These are phyloP conservation scores for Emydomyces testavorans DNA, from an alignment of 2,329 filamentous ascomycete genomes.

Conservation along the genomic window DNA sequence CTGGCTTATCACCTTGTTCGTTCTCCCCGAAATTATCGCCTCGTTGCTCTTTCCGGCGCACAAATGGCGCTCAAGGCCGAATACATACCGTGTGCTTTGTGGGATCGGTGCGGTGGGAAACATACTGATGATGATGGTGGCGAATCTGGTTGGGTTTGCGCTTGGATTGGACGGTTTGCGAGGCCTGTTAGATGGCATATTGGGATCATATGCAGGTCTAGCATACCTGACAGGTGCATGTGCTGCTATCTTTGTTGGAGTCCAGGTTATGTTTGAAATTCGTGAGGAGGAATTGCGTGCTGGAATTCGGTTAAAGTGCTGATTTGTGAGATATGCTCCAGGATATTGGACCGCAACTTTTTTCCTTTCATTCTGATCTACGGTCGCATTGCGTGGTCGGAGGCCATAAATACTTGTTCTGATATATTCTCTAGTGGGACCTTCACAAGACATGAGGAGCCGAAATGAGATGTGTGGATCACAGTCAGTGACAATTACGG, in stretches of 20 bases:
- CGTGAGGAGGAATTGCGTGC: slow-evolving; percentile 70
- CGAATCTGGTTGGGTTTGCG: slow-evolving; percentile 90
- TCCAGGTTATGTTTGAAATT: slow-evolving; percentile 94
- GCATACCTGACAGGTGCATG: slow-evolving; percentile 63
- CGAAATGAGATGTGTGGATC: no score
- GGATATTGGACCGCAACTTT: no score
- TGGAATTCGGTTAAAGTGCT: slow-evolving; percentile 78
- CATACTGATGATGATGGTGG: slow-evolving; percentile 87
- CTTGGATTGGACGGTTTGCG: slow-evolving; percentile 79
- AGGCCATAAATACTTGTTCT: no score
- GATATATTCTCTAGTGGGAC: no score
- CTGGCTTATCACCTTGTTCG: slow-evolving; percentile 90
- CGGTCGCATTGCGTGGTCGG: background rate
- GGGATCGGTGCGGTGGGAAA: slow-evolving; percentile 72
- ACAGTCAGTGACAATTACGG: no score
- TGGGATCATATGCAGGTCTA: slow-evolving; percentile 64
- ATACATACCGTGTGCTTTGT: slow-evolving; percentile 66
- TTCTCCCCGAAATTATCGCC: slow-evolving; percentile 74
- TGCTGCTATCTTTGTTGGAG: slow-evolving; percentile 65
- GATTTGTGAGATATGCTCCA: no score
- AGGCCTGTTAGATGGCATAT: slow-evolving; percentile 61
- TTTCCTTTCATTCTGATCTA: background rate
- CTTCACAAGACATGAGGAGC: no score
- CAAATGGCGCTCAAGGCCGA: slow-evolving; percentile 59
- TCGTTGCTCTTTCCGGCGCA: slow-evolving; percentile 59